These are phyloP conservation scores for Microthlaspi erraticum DNA, from an alignment of 345 rosid genomes.

Conservation along the genomic window DNA sequence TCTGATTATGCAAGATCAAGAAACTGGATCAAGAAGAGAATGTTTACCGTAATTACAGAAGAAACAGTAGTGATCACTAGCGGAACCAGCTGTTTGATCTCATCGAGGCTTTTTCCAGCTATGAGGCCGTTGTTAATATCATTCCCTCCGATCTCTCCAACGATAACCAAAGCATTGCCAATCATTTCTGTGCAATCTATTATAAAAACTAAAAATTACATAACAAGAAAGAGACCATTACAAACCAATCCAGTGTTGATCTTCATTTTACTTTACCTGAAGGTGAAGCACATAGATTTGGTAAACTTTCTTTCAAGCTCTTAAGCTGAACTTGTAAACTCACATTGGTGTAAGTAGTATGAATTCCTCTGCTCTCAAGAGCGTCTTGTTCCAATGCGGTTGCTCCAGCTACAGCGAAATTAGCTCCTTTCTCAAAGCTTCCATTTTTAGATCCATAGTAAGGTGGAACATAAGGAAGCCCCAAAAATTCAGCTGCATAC, in stretches of 20 bases:
- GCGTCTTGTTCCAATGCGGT: too few relatives aligned
- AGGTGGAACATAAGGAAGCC: slow-evolving; percentile 51
- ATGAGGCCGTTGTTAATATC: slow-evolving; percentile 47
- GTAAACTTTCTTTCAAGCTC: slow-evolving; percentile 48
- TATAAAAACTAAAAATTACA: neutral
- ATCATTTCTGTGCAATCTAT: slow-evolving; percentile 49
- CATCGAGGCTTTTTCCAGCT: slow-evolving; percentile 29
- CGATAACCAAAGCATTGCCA: slow-evolving; percentile 45
- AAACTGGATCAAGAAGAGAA: neutral
- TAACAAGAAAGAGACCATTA: too few relatives aligned
- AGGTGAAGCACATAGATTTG: slow-evolving; percentile 44
- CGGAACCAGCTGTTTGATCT: slow-evolving; percentile 46
- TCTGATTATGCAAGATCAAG: neutral
- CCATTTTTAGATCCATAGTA: slow-evolving; percentile 39
- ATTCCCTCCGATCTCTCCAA: slow-evolving; percentile 73
- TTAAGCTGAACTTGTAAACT: slow-evolving; percentile 51
- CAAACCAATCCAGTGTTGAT: neutral
- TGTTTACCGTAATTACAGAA: slow-evolving; percentile 46
- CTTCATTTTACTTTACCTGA: slow-evolving; percentile 36
- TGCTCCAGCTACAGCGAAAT: slow-evolving; percentile 59
- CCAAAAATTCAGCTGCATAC: slow-evolving; percentile 54
- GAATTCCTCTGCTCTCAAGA: slow-evolving; percentile 46
- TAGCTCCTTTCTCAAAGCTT: slow-evolving; percentile 49
- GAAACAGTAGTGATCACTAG: slow-evolving; percentile 40
- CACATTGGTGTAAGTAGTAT: neutral